Base-by-base conservation (phyloP, 257 asterid species). In the Solanum okadae region DNA sequence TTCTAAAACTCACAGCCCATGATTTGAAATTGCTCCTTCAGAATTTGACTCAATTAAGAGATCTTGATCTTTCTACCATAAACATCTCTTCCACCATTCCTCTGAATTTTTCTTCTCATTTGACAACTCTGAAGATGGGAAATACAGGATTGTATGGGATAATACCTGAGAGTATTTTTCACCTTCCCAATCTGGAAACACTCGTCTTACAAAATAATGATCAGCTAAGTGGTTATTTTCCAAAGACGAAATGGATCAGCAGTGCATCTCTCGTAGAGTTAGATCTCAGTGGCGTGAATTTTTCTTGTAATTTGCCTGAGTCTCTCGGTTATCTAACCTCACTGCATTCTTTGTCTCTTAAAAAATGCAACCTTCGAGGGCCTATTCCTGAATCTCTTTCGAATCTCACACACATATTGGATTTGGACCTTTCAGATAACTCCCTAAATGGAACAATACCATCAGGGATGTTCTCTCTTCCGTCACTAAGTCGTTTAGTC, bases 71-170 rank as follows among this genome's bases (percentile, higher is more conserved):
- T 34, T 9, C 1, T 1, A 0, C 0, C 0, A 4, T 73, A 16
- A 73, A 34, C 49, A 73, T 73, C 49, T 73, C 49, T 73, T 73
- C 81, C 4, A 73, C 5, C 27, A 35, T 20, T 35, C 42, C 89
- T 4, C 34, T 8, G 10, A 88, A 87, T 67, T 73, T 88, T 2
- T 83, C 91, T 27, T 31, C 84, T 46, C 87, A 90, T 14, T 13
- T 90, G 11, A 44, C 61, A 76, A 29, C 38, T 68, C 40, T 90
- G 15, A 11, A 2, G 0, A 86, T 90, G 33, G 13, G 27, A 4
- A 0, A 2, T 11, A 46, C 91, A 8, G 73, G 18, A 20, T 12
- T 90, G 65, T 31, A 34, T 20, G 92, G 91, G 6, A 10, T 22
- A 37, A n/a, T 73, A 73, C 82, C 82, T 20, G 49, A 73, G 49